Evolutionary conservation across 1,284 basidiomycete species (phyloP), one percentile per base, ranked within the genome.

Genomic region (Caloboletus inedulis): DNA sequence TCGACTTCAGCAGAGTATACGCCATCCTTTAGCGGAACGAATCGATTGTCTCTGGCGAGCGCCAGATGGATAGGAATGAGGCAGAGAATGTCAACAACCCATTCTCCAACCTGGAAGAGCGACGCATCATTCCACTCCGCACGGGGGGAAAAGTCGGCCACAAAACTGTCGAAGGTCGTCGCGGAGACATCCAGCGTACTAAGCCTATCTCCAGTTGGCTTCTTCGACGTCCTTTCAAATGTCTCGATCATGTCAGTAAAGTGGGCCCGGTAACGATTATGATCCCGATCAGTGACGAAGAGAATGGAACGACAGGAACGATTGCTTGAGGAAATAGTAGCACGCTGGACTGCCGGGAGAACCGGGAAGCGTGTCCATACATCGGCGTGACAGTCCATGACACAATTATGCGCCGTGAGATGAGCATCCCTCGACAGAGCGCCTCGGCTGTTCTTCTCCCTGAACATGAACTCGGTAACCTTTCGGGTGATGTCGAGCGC

Each of bases 321-420:
- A 21, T 59, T 54, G 25, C 50, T 48, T 3, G 70, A 71, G 4
- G 69, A 66, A 34, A 77, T 73, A 0, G 73, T 78, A 6, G 74
- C 67, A 2, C 79, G 71, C 35, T 72, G 73, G 33, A 85, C 72
- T 0, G 81, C 81, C 1, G 82, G 72, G 0, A 80, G 62, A 9
- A 85, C 81, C 1, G 82, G 82, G 53, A 80, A 85, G 7, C 81
- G 77, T 7, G 74, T 79, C 82, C 83, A 85, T 37, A 82, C 76
- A 12, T 84, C 82, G 0, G 72, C 62, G 47, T 80, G 76, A 52
- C 80, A 82, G 51, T 83, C 80, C 21, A 85, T 59, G 27, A 84
- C 56, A 44, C 69, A 75, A 52, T 83, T 83, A 59, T 80, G 74
- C 2, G 58, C 54, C 0, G 75, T 73, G 16, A 52, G 43, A 19